A percentile compares a stretch with the other conserved stretches of the same genome.
phyloP scores from a whole-genome alignment of 2,329 filamentous ascomycete species.

The Monosporascus sp. region DNA sequence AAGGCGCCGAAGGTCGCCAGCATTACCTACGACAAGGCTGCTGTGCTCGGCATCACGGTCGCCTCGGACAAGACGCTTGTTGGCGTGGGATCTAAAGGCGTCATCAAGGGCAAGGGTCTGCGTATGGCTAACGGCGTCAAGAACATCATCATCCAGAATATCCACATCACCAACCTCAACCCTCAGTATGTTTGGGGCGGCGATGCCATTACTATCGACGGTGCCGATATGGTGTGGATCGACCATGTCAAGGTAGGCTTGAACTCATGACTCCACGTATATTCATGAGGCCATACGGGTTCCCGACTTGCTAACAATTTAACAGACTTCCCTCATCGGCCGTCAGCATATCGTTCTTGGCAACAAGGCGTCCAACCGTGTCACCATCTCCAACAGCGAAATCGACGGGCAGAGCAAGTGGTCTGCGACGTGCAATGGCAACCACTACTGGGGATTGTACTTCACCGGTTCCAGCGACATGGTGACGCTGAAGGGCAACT shows the following conservation, averaged over 20 bases:
- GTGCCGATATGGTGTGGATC: constrained; percentile 30
- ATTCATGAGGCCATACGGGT: too few species aligned
- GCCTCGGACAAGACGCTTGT: constrained; percentile 52
- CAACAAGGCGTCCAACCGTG: constrained; percentile 26
- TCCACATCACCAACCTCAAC: constrained; percentile 49
- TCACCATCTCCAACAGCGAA: constrained; percentile 41
- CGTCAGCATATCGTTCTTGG: constrained; percentile 37
- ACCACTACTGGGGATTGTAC: constrained; percentile 42
- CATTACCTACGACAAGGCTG: constrained; percentile 47
- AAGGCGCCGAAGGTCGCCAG: constrained; percentile 38
- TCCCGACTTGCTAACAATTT: neutral
- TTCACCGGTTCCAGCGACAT: constrained; percentile 33
- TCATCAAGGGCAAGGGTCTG: constrained; percentile 54
- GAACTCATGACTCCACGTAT: too few species aligned
- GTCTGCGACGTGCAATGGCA: constrained; percentile 36
- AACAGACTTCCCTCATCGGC: constrained; percentile 31
- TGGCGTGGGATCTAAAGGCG: constrained; percentile 44
- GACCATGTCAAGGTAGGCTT: constrained; percentile 14
- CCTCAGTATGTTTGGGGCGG: constrained; percentile 53
- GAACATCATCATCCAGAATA: constrained; percentile 57
- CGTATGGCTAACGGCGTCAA: constrained; percentile 39
- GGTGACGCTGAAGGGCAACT: constrained; percentile 38
- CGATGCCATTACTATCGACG: constrained; percentile 48
- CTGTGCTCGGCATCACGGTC: constrained; percentile 43
- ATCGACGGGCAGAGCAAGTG: constrained; percentile 36